Evolutionary conservation across 164 flowering plant species (phyloP).

Genomic region (Buxus sempervirens): DNA sequence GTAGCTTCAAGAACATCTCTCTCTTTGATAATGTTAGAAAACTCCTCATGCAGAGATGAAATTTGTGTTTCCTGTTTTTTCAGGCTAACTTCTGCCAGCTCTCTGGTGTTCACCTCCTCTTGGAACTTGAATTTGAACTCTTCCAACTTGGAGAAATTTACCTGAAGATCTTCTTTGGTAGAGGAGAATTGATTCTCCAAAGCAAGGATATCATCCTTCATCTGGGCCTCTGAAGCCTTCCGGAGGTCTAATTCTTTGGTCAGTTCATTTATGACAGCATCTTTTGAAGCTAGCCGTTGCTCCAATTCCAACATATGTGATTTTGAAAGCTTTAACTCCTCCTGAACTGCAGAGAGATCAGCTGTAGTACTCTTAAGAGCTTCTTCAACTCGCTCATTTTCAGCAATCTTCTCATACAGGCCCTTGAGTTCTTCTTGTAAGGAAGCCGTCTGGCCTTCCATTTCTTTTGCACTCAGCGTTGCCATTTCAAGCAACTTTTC

Average conservation of each 20-base stretch:
- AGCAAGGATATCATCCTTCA: slow-evolving; percentile 48
- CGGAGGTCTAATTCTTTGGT: slow-evolving; percentile 49
- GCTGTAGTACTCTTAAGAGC: slow-evolving; percentile 39
- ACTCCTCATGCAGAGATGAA: slow-evolving; percentile 37
- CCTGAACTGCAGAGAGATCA: slow-evolving; percentile 54
- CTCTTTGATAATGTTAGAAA: slow-evolving; percentile 38
- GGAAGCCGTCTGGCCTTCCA: slow-evolving; percentile 65
- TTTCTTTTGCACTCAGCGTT: slow-evolving; percentile 50
- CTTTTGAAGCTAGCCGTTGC: slow-evolving; percentile 49
- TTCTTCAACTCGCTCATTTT: slow-evolving; percentile 61
- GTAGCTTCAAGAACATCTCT: slow-evolving; percentile 55
- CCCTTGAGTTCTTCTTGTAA: slow-evolving; percentile 65
- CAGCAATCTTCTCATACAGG: slow-evolving; percentile 58
- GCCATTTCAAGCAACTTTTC: slow-evolving; percentile 65
- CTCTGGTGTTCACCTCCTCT: slow-evolving; percentile 42
- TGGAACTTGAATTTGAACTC: slow-evolving; percentile 43
- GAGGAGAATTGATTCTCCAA: slow-evolving; percentile 39
- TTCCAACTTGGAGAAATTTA: slow-evolving; percentile 62
- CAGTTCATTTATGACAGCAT: slow-evolving; percentile 39
- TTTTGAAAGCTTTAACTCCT: slow-evolving; percentile 51
- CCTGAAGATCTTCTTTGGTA: slow-evolving; percentile 52
- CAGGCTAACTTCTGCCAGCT: slow-evolving; percentile 32
- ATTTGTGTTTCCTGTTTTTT: slow-evolving; percentile 37
- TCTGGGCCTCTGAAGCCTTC: slow-evolving; percentile 51
- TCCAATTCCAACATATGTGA: slow-evolving; percentile 45